These are phyloP conservation scores for Trichophyton schoenleinii DNA, from an alignment of 2,329 filamentous ascomycete genomes.

Conservation along the genomic window DNA sequence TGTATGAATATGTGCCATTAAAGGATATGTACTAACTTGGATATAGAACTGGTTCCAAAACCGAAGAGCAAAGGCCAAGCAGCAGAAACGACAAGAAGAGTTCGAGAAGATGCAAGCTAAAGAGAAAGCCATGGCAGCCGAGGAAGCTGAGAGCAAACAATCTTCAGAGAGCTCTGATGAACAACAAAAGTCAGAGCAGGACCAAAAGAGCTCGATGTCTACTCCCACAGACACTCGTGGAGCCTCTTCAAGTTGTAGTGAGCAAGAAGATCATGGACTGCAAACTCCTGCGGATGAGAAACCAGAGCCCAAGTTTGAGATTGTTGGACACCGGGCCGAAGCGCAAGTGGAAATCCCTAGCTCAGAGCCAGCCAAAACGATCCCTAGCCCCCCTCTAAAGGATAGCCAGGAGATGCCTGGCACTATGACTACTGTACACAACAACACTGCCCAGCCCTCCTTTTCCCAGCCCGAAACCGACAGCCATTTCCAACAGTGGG, in stretches of 20 bases:
- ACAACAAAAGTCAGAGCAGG: neutral
- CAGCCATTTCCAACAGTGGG: neutral
- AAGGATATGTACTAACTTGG: conserved; percentile 3
- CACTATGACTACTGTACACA: neutral
- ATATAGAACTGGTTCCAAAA: conserved; percentile 42
- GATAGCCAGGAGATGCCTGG: neutral
- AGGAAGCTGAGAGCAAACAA: conserved; percentile 7
- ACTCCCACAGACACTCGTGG: neutral
- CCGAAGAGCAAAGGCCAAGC: conserved; percentile 40
- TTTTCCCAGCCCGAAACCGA: neutral
- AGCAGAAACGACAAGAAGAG: conserved; percentile 39
- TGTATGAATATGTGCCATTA: neutral
- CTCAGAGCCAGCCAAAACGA: neutral
- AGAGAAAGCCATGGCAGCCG: conserved; percentile 7
- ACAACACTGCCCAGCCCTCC: neutral
- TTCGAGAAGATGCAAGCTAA: conserved; percentile 33
- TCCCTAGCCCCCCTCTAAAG: neutral
- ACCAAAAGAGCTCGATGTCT: neutral
- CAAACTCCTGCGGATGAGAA: neutral
- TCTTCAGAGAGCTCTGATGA: neutral
- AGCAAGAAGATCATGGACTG: neutral
- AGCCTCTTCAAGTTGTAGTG: neutral
- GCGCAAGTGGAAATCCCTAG: neutral
- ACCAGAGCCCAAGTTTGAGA: neutral
- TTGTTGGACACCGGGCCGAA: neutral